Percentiles rank a stretch among this genome's conserved stretches.
phyloP scores from a whole-genome alignment of 2,329 filamentous ascomycete species.

The Calonectria pseudoturangicola region DNA sequence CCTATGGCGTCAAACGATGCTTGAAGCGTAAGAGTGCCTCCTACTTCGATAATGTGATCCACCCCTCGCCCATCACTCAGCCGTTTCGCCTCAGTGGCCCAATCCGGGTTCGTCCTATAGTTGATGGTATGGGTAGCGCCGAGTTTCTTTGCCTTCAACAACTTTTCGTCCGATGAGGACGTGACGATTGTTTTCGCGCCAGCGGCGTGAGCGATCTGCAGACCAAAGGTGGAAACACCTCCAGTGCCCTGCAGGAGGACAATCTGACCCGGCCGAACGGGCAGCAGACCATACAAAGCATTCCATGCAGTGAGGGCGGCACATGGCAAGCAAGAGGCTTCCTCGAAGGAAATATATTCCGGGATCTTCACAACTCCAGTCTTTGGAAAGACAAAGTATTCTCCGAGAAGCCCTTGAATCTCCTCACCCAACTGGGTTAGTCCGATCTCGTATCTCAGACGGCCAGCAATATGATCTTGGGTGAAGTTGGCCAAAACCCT shows the following conservation, averaged over 20 bases:
- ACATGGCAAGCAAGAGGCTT: slow-evolving; percentile 44
- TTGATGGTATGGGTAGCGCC: slow-evolving; percentile 42
- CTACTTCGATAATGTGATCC: slow-evolving; percentile 40
- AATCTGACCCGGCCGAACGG: slow-evolving; percentile 57
- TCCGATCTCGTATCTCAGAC: slow-evolving; percentile 39
- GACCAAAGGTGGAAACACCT: slow-evolving; percentile 39
- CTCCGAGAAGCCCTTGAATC: slow-evolving; percentile 40
- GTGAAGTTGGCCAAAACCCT: slow-evolving; percentile 42
- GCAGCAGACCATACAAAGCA: slow-evolving; percentile 36
- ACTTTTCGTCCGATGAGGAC: slow-evolving; percentile 46
- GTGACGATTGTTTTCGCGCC: slow-evolving; percentile 52
- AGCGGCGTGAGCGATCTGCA: slow-evolving; percentile 40
- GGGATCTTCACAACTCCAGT: slow-evolving; percentile 44
- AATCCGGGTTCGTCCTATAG: slow-evolving; percentile 39
- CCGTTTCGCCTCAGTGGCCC: slow-evolving; percentile 39
- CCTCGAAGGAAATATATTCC: slow-evolving; percentile 43
- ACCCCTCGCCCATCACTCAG: slow-evolving; percentile 40
- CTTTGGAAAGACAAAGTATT: slow-evolving; percentile 46
- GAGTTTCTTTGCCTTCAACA: slow-evolving; percentile 37
- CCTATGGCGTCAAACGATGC: slow-evolving; percentile 38
- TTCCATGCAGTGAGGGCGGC: slow-evolving; percentile 47
- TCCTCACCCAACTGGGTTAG: slow-evolving; percentile 37
- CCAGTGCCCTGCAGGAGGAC: slow-evolving; percentile 64
- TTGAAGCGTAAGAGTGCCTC: slow-evolving; percentile 37
- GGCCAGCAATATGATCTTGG: slow-evolving; percentile 39